Evolutionary conservation across 176 grass and related monocot species (phyloP).

Genomic region (Oryza nivara): DNA sequence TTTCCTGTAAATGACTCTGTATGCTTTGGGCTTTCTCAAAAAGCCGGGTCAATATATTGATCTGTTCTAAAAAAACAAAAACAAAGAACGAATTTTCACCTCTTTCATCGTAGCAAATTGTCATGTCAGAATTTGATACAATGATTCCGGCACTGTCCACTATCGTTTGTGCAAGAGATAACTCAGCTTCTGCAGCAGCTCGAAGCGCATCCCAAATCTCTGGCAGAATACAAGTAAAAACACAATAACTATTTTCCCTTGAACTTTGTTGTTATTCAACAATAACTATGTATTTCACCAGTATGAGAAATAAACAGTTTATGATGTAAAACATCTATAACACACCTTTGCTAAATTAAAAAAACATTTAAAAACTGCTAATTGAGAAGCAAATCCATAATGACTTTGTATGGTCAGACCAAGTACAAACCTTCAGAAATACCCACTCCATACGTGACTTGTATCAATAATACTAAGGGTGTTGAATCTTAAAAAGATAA

Average conservation of each 20-base stretch:
- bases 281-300: neutral
- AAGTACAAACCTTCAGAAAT: neutral
- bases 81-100: constrained; percentile 39
- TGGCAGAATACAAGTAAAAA: constrained; percentile 40
- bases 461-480: neutral
- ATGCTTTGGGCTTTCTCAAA: no score
- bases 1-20: no score
- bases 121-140: constrained; percentile 85
- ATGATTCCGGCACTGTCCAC: constrained; percentile 91
- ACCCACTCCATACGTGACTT: neutral
- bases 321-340: constrained; percentile 5
- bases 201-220: constrained; percentile 97
- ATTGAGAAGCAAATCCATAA: neutral
- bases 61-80: no score
- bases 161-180: constrained; percentile 81
- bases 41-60: no score
- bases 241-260: neutral
- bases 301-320: neutral
- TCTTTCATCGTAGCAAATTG: constrained; percentile 89
- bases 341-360: neutral
- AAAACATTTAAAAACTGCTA: neutral
- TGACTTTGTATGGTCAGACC: neutral
- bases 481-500: neutral
- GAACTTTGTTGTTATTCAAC: constrained; percentile 5
- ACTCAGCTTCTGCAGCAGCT: constrained; percentile 82